Evolutionary conservation across 1,284 basidiomycete species (phyloP).

Genomic region (Golubevia sp.): DNA sequence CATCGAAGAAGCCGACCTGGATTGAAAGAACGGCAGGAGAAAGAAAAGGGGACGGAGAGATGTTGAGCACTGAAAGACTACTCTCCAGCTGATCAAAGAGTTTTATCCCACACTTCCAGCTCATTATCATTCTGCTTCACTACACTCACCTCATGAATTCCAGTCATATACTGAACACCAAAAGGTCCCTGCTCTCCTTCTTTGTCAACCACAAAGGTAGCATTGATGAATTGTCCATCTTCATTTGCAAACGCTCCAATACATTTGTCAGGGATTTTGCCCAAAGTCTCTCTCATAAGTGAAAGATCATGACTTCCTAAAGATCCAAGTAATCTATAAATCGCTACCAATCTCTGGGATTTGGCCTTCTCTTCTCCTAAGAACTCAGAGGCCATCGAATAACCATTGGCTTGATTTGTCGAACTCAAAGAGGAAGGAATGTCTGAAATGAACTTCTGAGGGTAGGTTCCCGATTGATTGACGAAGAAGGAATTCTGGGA

Average conservation of each 20-base stretch:
- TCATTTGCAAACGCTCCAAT: slow-evolving; percentile 21
- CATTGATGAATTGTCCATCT: slow-evolving; percentile 34
- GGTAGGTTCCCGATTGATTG: slow-evolving; percentile 57
- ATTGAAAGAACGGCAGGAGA: no score
- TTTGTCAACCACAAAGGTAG: slow-evolving; percentile 24
- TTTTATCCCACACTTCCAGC: no score
- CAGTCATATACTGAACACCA: slow-evolving; percentile 32
- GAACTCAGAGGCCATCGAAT: slow-evolving; percentile 7
- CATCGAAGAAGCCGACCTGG: slow-evolving; percentile 62
- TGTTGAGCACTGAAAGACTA: no score
- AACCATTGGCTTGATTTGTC: neutral
- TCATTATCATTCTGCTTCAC: no score
- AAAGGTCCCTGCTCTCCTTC: slow-evolving; percentile 9
- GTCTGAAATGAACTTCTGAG: slow-evolving; percentile 47
- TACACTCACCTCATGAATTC: no score
- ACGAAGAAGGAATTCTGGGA: slow-evolving; percentile 62
- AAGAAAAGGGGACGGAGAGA: no score
- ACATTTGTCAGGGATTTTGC: slow-evolving; percentile 25
- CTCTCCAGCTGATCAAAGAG: no score
- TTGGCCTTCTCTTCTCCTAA: slow-evolving; percentile 22
- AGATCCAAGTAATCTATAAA: slow-evolving; percentile 58
- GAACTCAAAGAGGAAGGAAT: slow-evolving; percentile 4
- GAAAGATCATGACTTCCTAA: slow-evolving; percentile 62
- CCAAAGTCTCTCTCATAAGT: slow-evolving; percentile 62
- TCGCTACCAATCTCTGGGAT: slow-evolving; percentile 34